These are phyloP conservation scores for Xylariaceae sp. DNA, from an alignment of 2,329 filamentous ascomycete genomes.

Conservation along the genomic window DNA sequence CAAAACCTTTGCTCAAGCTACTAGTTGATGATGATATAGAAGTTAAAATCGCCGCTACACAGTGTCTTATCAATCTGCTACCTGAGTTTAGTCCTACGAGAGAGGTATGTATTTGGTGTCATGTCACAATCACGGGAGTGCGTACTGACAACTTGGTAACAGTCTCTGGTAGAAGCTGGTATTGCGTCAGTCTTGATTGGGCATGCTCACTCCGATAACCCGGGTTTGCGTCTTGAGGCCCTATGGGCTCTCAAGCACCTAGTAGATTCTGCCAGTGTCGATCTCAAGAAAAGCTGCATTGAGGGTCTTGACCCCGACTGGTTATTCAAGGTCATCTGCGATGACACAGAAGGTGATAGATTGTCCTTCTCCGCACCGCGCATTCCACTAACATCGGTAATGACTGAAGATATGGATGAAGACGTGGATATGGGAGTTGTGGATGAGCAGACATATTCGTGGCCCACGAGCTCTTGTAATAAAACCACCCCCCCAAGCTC, in stretches of 20 bases:
- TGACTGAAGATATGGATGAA: constrained; percentile 49
- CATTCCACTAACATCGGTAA: constrained; percentile 28
- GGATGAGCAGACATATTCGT: constrained; percentile 39
- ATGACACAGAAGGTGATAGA: constrained; percentile 56
- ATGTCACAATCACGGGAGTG: constrained; percentile 17
- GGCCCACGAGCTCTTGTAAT: constrained; percentile 19
- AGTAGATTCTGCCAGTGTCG: constrained; percentile 67
- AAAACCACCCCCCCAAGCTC: constrained; percentile 10
- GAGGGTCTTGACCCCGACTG: constrained; percentile 75
- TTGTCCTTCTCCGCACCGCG: constrained; percentile 37
- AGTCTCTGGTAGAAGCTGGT: constrained; percentile 71
- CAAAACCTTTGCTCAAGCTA: constrained; percentile 72
- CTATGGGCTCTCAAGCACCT: constrained; percentile 94
- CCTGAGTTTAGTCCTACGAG: constrained; percentile 90
- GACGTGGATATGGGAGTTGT: constrained; percentile 56
- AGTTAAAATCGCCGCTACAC: constrained; percentile 82
- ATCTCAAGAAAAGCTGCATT: constrained; percentile 73
- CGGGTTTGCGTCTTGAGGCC: constrained; percentile 78
- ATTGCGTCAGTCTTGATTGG: constrained; percentile 76
- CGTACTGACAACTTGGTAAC: constrained; percentile 14
- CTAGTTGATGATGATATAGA: constrained; percentile 72
- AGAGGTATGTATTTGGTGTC: constrained; percentile 57
- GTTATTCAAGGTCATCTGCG: constrained; percentile 75
- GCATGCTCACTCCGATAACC: constrained; percentile 77
- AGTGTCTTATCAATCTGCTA: constrained; percentile 80